These are phyloP conservation scores for Ceratobasidium theobromae DNA, from an alignment of 1,284 basidiomycete species.

Conservation along the genomic window DNA sequence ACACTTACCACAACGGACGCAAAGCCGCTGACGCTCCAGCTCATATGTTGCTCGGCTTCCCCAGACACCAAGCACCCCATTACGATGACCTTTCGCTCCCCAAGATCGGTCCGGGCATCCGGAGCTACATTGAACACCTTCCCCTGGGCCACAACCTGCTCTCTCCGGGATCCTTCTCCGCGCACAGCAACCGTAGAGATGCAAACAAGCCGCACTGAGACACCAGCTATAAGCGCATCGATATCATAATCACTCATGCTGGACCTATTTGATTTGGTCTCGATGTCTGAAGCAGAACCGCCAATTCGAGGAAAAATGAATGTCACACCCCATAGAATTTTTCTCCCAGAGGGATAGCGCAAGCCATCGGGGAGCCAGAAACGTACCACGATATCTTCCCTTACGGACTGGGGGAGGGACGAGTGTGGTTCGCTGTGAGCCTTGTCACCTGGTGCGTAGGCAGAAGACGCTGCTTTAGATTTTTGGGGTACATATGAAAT, in stretches of 20 bases:
- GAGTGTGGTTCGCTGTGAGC: not conserved
- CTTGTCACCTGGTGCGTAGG: not conserved
- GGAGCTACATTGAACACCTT: not conserved
- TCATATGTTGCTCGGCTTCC: not conserved
- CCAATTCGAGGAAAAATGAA: not conserved
- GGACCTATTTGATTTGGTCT: not conserved
- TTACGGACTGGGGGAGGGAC: not conserved
- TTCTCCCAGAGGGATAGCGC: not conserved
- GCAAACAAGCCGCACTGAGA: conserved; percentile 7
- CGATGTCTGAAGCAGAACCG: not conserved
- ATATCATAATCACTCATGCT: not conserved
- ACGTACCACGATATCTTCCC: not conserved
- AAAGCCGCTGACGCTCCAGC: not conserved
- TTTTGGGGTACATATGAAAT: not conserved
- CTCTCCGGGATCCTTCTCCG: not conserved
- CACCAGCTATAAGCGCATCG: not conserved
- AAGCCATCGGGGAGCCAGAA: not conserved
- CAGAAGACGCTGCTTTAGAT: not conserved
- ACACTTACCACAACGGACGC: not conserved
- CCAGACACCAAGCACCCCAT: not conserved
- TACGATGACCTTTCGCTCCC: not conserved
- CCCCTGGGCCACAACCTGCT: not conserved
- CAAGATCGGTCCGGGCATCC: not conserved
- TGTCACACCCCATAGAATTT: not conserved
- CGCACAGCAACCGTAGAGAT: not conserved